A percentile compares a stretch with the other conserved stretches of the same genome.
Conservation (phyloP, 192 early-diverging fungal genomes). For the Glomus cerebriforme region DNA sequence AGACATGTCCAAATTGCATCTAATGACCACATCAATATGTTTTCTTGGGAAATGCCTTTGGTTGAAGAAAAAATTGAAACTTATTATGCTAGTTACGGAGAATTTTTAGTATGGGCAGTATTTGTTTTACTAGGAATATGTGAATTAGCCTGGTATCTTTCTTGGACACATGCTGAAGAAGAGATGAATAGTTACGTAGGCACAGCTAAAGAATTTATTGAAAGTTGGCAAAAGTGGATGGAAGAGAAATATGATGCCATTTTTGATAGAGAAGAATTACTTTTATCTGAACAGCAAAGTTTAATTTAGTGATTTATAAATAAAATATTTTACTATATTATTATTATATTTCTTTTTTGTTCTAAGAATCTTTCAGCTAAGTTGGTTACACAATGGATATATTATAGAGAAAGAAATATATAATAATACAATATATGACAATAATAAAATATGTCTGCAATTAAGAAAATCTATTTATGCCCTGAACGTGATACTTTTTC, state of each 20-base stretch:
- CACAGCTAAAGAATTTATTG: neutral
- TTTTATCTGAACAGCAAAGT: neutral
- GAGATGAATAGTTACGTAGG: neutral
- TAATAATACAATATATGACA: too few relatives aligned
- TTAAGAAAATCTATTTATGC: too few relatives aligned
- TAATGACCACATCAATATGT: neutral
- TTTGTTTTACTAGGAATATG: neutral
- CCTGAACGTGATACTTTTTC: too few relatives aligned
- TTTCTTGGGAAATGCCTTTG: slow-evolving; percentile 12
- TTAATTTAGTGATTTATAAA: neutral
- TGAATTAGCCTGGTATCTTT: neutral
- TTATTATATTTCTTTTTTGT: too few relatives aligned
- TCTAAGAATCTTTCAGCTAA: too few relatives aligned
- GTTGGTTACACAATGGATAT: too few relatives aligned
- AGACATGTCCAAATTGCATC: neutral
- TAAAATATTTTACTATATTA: too few relatives aligned
- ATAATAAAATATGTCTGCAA: too few relatives aligned
- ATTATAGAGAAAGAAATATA: too few relatives aligned
- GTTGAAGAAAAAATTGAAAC: slow-evolving; percentile 3
- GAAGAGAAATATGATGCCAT: neutral
- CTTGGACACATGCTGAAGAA: neutral
- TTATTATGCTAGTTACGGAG: neutral
- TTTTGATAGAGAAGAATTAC: neutral
- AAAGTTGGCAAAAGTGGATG: neutral
- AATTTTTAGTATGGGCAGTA: neutral